phyloP scores from a whole-genome alignment of 805 yeast species.

The Blastobotrys mokoenaii region DNA sequence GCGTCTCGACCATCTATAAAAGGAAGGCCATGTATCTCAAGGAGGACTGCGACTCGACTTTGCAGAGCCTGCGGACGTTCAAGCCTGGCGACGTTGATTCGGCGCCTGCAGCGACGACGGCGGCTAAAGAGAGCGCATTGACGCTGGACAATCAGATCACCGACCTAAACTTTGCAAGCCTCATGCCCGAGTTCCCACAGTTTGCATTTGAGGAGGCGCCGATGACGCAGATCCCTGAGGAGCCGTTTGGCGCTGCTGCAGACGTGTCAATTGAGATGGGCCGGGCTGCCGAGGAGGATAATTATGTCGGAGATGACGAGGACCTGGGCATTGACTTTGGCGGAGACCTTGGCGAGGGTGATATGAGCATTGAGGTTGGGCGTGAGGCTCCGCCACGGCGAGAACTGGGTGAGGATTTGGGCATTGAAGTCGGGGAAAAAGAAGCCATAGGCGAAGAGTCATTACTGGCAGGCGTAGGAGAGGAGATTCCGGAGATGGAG shows the following conservation, averaged over 20 bases:
- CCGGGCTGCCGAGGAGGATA: conserved; percentile 35
- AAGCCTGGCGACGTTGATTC: conserved; percentile 39
- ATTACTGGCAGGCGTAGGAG: neutral
- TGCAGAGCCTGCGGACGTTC: conserved; percentile 53
- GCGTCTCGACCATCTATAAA: conserved; percentile 80
- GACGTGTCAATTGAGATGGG: conserved; percentile 64
- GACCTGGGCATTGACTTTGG: conserved; percentile 51
- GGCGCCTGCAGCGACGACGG: conserved; percentile 42
- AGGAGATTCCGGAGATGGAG: neutral
- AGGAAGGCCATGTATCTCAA: conserved; percentile 73
- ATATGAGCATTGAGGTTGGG: conserved; percentile 35
- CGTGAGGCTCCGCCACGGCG: conserved; percentile 19
- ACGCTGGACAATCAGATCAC: conserved; percentile 73
- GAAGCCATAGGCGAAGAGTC: neutral
- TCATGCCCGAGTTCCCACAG: conserved; percentile 53
- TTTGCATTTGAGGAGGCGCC: conserved; percentile 1
- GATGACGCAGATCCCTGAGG: conserved; percentile 1
- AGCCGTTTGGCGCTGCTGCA: conserved; percentile 7
- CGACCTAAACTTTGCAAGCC: conserved; percentile 49
- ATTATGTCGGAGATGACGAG: conserved; percentile 26
- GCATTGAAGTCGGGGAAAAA: conserved; percentile 1
- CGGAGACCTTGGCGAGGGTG: conserved; percentile 30
- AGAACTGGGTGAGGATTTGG: conserved; percentile 6
- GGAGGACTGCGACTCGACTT: conserved; percentile 75
- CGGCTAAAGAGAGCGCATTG: conserved; percentile 50